Evolutionary conservation across 164 flowering plant genomes (phyloP).

Genomic region (Echeveria elegans): DNA sequence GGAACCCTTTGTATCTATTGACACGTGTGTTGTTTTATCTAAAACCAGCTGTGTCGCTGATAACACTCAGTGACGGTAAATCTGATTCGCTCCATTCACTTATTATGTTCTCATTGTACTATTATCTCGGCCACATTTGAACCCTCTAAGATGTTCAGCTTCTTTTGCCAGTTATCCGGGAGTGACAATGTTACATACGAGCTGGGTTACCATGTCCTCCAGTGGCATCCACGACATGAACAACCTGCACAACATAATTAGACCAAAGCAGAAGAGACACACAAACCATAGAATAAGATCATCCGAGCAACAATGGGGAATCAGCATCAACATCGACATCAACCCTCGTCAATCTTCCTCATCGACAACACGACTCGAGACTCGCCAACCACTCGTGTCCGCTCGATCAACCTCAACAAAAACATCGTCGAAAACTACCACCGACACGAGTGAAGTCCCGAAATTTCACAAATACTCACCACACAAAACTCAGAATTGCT

Average conservation of each 20-base stretch:
- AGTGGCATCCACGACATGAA: conserved; percentile 81
- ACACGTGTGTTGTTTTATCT: conserved; percentile 41
- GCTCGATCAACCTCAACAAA: no score
- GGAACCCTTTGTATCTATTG: conserved; percentile 60
- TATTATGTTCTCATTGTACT: conserved; percentile 27
- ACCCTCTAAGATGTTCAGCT: conserved; percentile 49
- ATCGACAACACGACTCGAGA: no score
- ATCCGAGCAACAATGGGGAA: no score
- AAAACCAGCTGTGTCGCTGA: conserved; percentile 31
- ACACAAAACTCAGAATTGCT: no score
- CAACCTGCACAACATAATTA: conserved; percentile 47
- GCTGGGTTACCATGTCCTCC: conserved; percentile 29
- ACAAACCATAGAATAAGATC: no score
- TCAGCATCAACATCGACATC: no score
- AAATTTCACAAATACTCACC: no score
- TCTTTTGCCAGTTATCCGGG: conserved; percentile 78
- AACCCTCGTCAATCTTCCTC: no score
- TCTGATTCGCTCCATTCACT: conserved; percentile 72
- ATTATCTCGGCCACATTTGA: conserved; percentile 63
- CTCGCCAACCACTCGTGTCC: no score
- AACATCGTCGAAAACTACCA: no score
- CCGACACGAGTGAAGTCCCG: no score
- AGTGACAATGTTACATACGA: conserved; percentile 69
- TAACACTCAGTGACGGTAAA: conserved; percentile 50
- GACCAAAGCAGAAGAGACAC: no score